Evolutionary conservation across 2,329 filamentous ascomycete species (phyloP).

Genomic region (Trichoderma arundinaceum): DNA sequence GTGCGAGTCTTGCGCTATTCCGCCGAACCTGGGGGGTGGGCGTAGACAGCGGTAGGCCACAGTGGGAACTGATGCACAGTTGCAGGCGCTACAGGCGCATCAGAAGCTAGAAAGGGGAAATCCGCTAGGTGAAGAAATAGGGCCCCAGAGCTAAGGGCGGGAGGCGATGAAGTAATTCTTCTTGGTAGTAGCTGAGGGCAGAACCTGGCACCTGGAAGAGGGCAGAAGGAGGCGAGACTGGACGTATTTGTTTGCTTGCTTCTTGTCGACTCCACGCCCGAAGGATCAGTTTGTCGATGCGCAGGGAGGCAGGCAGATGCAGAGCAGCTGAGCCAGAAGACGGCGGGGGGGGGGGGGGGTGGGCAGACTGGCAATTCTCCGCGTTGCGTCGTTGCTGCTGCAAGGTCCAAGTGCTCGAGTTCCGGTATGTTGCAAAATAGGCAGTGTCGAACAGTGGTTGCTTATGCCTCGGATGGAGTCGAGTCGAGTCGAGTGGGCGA

Average conservation of each 20-base stretch:
- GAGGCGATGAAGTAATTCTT: not conserved
- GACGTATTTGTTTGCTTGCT: no score
- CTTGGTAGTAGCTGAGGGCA: not conserved
- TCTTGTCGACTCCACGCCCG: no score
- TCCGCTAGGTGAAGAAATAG: conserved; percentile 4
- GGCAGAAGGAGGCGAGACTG: no score
- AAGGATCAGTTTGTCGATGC: no score
- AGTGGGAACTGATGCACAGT: conserved; percentile 25
- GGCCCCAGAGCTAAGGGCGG: conserved; percentile 13
- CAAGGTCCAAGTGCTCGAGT: not conserved
- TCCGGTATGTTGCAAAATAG: not conserved
- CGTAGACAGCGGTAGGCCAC: conserved; percentile 15
- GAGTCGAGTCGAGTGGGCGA: not conserved
- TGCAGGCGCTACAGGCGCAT: conserved; percentile 31
- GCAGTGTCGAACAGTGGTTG: no score
- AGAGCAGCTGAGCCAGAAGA: no score
- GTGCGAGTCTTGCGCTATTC: conserved; percentile 25
- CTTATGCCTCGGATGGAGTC: not conserved
- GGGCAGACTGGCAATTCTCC: not conserved
- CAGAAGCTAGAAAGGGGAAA: conserved; percentile 26
- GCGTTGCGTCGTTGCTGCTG: not conserved
- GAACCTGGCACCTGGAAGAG: no score
- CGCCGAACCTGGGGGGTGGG: conserved; percentile 29
- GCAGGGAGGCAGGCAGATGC: not conserved
- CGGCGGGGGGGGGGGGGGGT: not conserved